A percentile compares a stretch with the other conserved stretches of the same genome.
These are phyloP conservation scores for Homolaphlyctis polyrhiza DNA, from an alignment of 371 early-diverging fungal species.

Conservation along the genomic window DNA sequence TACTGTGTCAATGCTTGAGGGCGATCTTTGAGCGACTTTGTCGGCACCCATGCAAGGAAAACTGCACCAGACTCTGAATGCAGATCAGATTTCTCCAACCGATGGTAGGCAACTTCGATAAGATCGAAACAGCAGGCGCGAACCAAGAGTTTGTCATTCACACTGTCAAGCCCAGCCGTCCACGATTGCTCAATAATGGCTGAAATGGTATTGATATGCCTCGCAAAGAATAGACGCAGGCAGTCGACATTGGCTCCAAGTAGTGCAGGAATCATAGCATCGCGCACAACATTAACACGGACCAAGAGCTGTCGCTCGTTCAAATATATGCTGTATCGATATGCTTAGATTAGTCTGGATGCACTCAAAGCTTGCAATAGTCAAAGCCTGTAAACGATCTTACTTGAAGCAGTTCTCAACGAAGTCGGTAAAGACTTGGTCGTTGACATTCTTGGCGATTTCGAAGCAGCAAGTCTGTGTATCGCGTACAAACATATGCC, in stretches of 20 bases:
- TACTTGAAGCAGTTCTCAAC: conserved; percentile 4
- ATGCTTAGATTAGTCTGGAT: no score
- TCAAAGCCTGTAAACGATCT: no score
- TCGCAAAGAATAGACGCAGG: conserved; percentile 43
- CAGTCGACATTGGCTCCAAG: conserved; percentile 30
- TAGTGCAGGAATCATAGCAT: conserved; percentile 46
- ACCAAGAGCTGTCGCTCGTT: conserved; percentile 11
- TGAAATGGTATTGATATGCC: conserved; percentile 50
- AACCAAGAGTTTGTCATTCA: conserved; percentile 33
- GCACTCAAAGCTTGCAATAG: no score
- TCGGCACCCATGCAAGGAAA: background rate
- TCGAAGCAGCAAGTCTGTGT: no score
- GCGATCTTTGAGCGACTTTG: no score
- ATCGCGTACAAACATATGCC: no score
- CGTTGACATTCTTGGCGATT: no score
- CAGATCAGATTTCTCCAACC: background rate
- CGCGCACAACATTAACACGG: conserved; percentile 40
- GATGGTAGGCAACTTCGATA: conserved; percentile 44
- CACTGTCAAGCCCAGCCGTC: conserved; percentile 23
- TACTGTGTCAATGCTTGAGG: no score
- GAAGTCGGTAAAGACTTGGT: no score
- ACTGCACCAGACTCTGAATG: conserved; percentile 8
- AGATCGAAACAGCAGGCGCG: conserved; percentile 44
- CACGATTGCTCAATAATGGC: conserved; percentile 23
- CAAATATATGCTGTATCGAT: background rate